Evolutionary conservation across 2,329 filamentous ascomycete species (phyloP), one percentile per base, ranked within the genome.

Genomic region (Clarireedia paspali): DNA sequence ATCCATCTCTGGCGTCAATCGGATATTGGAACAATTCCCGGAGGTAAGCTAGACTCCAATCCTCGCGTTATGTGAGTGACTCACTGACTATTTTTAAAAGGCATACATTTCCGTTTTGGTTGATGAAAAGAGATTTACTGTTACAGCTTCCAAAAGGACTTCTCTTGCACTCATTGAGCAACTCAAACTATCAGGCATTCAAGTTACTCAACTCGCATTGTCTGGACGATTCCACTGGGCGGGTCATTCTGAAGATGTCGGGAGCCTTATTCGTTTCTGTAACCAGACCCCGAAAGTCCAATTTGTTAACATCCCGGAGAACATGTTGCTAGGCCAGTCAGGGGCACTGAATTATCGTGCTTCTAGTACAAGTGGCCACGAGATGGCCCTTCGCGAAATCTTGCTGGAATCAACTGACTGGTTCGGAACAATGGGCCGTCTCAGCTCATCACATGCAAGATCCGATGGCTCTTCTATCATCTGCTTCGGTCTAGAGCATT

Each of bases 131-230:
- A 38, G 34, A 38, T 6, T 38, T 14, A 38, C 34, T 38, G 34
- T 38, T 6, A 38, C 34, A 38, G 34, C 34, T 6, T 6, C 6
- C 34, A 38, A 14, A 38, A 38, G 34, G 6, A 38, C 34, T 6
- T 6, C 14, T 6, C 34, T 14, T 14, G 34, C 14, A 38, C 34
- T 38, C 6, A 6, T 38, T 6, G 14, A 38, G 34, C 6, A 38
- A 6, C 34, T 38, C 6, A 38, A 14, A 38, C 6, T 14, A 14
- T 6, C 34, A 38, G 34, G 34, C 34, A 14, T 14, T 6, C 1
- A 51, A 69, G 3, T 76, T 73, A 73, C 63, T 63, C 51, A 49
- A 66, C 17, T 67, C 68, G 0, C n/a, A n/a, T 69, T 73, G 51
- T 62, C 5, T 52, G 63, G 4, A 53, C 62, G n/a, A n/a, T n/a